Evolutionary conservation across 2,329 filamentous ascomycete genomes (phyloP).

Genomic region (Polychaeton citri): DNA sequence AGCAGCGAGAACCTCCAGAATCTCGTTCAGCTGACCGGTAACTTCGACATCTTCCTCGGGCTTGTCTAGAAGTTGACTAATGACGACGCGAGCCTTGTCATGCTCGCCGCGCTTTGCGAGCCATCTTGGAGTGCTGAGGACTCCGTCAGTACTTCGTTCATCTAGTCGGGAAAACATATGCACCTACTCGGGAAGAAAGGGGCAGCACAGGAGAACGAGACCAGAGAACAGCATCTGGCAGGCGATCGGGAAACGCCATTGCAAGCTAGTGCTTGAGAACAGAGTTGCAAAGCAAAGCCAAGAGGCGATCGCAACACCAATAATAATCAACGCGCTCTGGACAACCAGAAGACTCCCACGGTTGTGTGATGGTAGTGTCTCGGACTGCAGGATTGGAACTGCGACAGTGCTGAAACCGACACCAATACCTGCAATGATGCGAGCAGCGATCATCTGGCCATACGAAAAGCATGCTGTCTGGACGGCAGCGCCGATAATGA

Average conservation of each 20-base stretch:
- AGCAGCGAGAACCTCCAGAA: conserved; percentile 19
- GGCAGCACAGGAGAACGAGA: conserved; percentile 14
- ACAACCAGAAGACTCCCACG: conserved; percentile 15
- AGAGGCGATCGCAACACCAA: conserved; percentile 16
- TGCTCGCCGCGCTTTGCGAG: conserved; percentile 15
- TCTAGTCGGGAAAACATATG: not conserved
- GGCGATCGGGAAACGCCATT: conserved; percentile 19
- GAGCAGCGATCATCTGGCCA: conserved; percentile 12
- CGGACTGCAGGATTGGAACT: conserved; percentile 17
- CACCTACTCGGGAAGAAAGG: conserved; percentile 12
- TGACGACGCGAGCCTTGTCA: conserved; percentile 15
- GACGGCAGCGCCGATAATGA: conserved; percentile 14
- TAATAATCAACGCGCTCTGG: conserved; percentile 17
- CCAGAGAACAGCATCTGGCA: conserved; percentile 17
- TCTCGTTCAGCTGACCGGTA: conserved; percentile 23
- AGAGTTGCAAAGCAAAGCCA: conserved; percentile 17
- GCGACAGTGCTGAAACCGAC: conserved; percentile 17
- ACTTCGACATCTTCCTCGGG: conserved; percentile 19
- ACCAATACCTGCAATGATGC: conserved; percentile 15
- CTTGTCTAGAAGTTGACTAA: conserved; percentile 21
- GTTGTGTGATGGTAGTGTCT: conserved; percentile 18
- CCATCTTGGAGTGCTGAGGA: conserved; percentile 12
- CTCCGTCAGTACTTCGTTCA: not conserved
- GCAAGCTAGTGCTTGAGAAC: conserved; percentile 12
- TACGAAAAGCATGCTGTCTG: conserved; percentile 15